phyloP scores from a whole-genome alignment of 1,284 basidiomycete genomes.

The Phellinidium pouzarii region DNA sequence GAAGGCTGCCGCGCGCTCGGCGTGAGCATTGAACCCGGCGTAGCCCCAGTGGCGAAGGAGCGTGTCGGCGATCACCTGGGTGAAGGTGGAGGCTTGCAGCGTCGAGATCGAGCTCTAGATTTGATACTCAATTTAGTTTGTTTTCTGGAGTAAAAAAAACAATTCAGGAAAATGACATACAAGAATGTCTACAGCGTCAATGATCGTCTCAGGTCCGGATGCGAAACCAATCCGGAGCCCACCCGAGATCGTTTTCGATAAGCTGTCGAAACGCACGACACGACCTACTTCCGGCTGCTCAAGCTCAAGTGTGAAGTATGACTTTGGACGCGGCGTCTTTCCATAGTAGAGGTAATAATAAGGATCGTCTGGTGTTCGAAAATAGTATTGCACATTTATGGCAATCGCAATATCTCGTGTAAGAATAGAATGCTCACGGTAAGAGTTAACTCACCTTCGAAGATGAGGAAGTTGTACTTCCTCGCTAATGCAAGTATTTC shows the following conservation, averaged over 20 bases:
- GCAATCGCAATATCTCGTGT: no score
- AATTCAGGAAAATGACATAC: slow-evolving; percentile 42
- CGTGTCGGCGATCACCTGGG: slow-evolving; percentile 70
- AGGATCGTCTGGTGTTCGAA: slow-evolving; percentile 75
- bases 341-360: slow-evolving; percentile 74
- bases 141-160: slow-evolving; percentile 11
- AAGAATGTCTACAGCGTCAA: slow-evolving; percentile 70
- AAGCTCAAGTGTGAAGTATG: slow-evolving; percentile 72
- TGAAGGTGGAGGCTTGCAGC: slow-evolving; percentile 71
- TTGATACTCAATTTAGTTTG: slow-evolving; percentile 8
- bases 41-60: slow-evolving; percentile 76
- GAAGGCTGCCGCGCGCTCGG: slow-evolving; percentile 64
- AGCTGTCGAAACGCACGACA: slow-evolving; percentile 80
- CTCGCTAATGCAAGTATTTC: slow-evolving; percentile 72
- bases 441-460: slow-evolving; percentile 78
- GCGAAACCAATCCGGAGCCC: slow-evolving; percentile 80
- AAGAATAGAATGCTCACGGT: no score
- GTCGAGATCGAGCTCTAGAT: slow-evolving; percentile 63
- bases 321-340: slow-evolving; percentile 52
- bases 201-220: slow-evolving; percentile 68
- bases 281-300: slow-evolving; percentile 57
- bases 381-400: no score
- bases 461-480: slow-evolving; percentile 74
- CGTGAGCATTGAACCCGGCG: slow-evolving; percentile 73
- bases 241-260: slow-evolving; percentile 82